phyloP scores from a whole-genome alignment of 768 basidiomycete species.

The Rhizopogon vinicolor region DNA sequence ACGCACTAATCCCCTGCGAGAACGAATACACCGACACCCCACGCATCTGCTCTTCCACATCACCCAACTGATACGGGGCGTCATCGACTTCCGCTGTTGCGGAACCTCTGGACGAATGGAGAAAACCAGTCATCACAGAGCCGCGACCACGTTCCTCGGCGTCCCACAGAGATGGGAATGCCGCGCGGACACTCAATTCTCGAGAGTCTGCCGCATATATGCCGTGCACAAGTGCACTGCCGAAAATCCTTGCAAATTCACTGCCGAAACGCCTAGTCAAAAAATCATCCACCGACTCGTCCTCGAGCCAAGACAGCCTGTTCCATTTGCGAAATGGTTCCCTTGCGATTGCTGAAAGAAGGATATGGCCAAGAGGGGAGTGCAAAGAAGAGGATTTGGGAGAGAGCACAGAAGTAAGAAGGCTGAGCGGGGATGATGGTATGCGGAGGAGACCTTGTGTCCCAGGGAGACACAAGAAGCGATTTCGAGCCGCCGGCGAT shows the following conservation, averaged over 20 bases:
- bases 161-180: conserved; percentile 73
- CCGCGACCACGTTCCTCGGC: conserved; percentile 65
- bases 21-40: conserved; percentile 80
- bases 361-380: conserved; percentile 33
- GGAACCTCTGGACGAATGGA: conserved; percentile 22
- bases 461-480: conserved; percentile 63
- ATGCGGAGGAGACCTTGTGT: conserved; percentile 48
- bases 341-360: conserved; percentile 50
- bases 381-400: conserved; percentile 25
- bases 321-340: conserved; percentile 57
- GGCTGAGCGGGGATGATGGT: conserved; percentile 36
- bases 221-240: conserved; percentile 84
- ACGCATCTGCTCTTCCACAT: conserved; percentile 42
- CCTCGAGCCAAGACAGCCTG: conserved; percentile 35
- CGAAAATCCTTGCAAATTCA: conserved; percentile 66
- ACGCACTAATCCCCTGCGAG: conserved; percentile 63
- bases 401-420: conserved; percentile 29
- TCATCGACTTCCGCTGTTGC: conserved; percentile 8
- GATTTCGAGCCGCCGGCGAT: conserved; percentile 70
- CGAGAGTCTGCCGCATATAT: conserved; percentile 89
- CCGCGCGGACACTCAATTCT: conserved; percentile 65
- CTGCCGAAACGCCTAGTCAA: conserved; percentile 69
- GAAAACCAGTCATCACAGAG: conserved; percentile 60
- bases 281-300: conserved; percentile 83
- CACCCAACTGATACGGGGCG: conserved; percentile 45